Conservation (phyloP, 805 yeast species). For the Metschnikowia henanensis region DNA sequence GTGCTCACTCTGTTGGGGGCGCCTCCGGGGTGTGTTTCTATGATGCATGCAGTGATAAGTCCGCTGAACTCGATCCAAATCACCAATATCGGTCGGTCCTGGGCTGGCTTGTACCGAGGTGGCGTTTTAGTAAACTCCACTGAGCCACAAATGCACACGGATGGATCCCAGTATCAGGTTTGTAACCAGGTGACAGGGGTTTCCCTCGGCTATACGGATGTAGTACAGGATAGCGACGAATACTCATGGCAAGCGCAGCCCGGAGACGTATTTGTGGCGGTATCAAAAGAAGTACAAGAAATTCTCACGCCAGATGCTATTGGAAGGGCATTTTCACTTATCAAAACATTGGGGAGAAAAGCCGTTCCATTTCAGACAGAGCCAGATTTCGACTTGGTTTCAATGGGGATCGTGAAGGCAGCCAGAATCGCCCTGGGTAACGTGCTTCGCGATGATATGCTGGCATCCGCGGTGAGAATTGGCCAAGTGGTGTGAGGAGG, state of each 20-base stretch:
- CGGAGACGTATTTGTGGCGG: neutral
- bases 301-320: neutral
- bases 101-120: slow-evolving; percentile 4
- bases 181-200: neutral
- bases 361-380: no score
- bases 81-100: slow-evolving; percentile 1
- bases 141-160: neutral
- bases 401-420: no score
- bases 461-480: no score
- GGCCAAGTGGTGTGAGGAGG: no score
- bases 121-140: neutral
- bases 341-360: no score
- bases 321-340: no score
- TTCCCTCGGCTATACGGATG: neutral
- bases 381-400: no score
- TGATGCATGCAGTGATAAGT: neutral
- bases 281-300: neutral
- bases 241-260: neutral
- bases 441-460: no score
- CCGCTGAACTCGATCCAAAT: neutral
- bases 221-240: neutral
- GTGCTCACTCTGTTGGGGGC: neutral
- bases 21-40: neutral
- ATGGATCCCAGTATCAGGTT: neutral
- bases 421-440: no score